These are phyloP conservation scores for Plasmodium blacklocki DNA, from an alignment of 169 alveolate genomes.

Conservation along the genomic window DNA sequence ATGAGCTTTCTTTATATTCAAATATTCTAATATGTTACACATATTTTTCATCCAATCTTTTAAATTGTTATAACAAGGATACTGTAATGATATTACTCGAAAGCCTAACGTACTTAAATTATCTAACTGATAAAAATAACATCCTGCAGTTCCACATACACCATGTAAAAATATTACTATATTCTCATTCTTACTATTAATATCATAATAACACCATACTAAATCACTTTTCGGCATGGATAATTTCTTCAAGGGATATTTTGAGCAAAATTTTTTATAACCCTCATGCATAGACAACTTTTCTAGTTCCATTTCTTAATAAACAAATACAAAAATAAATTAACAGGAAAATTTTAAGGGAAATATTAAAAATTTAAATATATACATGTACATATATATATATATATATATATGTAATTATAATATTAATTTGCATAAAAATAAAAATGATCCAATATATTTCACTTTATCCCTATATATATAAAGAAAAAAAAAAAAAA, in stretches of 20 bases:
- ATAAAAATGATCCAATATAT: too few relatives aligned
- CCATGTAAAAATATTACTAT: conserved; percentile 84
- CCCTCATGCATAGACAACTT: conserved; percentile 81
- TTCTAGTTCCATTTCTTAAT: conserved; percentile 27
- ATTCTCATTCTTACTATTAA: conserved; percentile 37
- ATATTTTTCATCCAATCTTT: conserved; percentile 85
- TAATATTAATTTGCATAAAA: too few relatives aligned
- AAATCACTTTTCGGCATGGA: conserved; percentile 85
- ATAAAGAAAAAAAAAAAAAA: too few relatives aligned
- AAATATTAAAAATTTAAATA: neutral
- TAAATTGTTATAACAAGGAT: conserved; percentile 83
- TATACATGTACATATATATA: neutral
- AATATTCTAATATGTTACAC: conserved; percentile 82
- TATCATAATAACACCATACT: conserved; percentile 85
- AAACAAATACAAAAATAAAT: neutral
- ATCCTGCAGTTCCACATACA: conserved; percentile 89
- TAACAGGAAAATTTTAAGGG: neutral
- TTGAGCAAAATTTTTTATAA: conserved; percentile 78
- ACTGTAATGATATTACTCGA: conserved; percentile 85
- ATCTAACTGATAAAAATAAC: conserved; percentile 82
- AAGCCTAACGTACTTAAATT: conserved; percentile 80
- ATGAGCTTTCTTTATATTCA: conserved; percentile 80
- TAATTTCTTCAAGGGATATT: conserved; percentile 81
- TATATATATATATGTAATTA: neutral
- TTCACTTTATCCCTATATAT: too few relatives aligned